phyloP scores from a whole-genome alignment of 371 early-diverging fungal species.

The Apophysomyces sp. region DNA sequence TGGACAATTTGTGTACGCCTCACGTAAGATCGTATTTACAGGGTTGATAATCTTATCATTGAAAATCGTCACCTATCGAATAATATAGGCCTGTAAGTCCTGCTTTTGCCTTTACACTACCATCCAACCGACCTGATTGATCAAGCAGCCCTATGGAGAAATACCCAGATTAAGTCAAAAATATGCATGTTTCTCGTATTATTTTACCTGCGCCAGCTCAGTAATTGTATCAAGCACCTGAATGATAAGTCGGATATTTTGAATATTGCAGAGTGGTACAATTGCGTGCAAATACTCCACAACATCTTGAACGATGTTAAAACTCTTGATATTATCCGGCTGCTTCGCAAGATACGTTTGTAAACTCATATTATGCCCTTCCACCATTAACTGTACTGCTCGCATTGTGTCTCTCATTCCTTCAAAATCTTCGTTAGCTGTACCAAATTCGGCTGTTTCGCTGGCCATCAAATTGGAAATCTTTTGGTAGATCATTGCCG shows the following conservation, averaged over 20 bases:
- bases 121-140: conserved; percentile 24
- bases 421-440: conserved; percentile 33
- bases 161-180: background rate
- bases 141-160: conserved; percentile 24
- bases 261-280: conserved; percentile 41
- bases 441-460: conserved; percentile 29
- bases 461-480: conserved; percentile 27
- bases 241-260: conserved; percentile 46
- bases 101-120: background rate
- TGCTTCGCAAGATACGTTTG: conserved; percentile 54
- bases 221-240: conserved; percentile 61
- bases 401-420: conserved; percentile 51
- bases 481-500: conserved; percentile 18
- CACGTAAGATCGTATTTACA: conserved; percentile 47
- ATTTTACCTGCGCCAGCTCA: conserved; percentile 49
- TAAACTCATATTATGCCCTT: conserved; percentile 55
- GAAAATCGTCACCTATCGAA: conserved; percentile 44
- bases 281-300: conserved; percentile 57
- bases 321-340: conserved; percentile 58
- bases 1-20: conserved; percentile 31
- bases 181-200: background rate
- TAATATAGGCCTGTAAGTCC: background rate
- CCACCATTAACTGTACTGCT: conserved; percentile 54
- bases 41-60: conserved; percentile 54
- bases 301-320: conserved; percentile 54